phyloP scores from a whole-genome alignment of 2,329 filamentous ascomycete genomes.

The Sclerotinia sclerotiorum region DNA sequence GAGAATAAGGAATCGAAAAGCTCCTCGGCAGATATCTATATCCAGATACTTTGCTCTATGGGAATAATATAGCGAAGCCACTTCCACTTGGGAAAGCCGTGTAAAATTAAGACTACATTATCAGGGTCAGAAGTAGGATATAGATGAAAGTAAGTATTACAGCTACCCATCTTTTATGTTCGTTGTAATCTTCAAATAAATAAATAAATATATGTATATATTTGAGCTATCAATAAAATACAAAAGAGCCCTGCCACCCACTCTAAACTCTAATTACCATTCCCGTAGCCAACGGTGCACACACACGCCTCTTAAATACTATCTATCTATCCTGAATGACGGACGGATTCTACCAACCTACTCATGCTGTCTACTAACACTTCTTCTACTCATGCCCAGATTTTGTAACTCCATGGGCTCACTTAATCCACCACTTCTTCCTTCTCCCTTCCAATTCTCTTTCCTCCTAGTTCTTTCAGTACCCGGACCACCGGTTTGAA shows the following conservation, averaged over 20 bases:
- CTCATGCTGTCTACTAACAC: conserved; percentile 34
- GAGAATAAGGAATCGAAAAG: too few species aligned
- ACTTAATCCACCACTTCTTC: conserved; percentile 27
- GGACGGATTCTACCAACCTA: conserved; percentile 7
- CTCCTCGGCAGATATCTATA: too few species aligned
- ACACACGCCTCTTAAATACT: not conserved
- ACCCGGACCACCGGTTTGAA: not conserved
- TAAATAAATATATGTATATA: too few species aligned
- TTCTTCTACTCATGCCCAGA: conserved; percentile 32
- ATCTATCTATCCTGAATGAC: not conserved
- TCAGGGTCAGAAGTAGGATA: too few species aligned
- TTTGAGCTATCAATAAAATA: not conserved
- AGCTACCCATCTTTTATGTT: too few species aligned
- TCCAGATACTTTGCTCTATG: too few species aligned
- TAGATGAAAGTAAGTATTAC: too few species aligned
- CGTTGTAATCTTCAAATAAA: too few species aligned
- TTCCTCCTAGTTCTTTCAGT: conserved; percentile 12
- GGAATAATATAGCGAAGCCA: too few species aligned
- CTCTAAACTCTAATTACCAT: not conserved
- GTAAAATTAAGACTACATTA: too few species aligned
- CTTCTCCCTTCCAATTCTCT: conserved; percentile 27
- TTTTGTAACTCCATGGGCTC: conserved; percentile 28
- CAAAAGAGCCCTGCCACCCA: too few species aligned
- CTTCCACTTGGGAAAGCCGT: too few species aligned
- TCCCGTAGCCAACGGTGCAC: not conserved